Percentiles rank a stretch among this genome's conserved stretches.
Conservation (phyloP, 2,329 filamentous ascomycete genomes). For the Incumbomyces lentus region DNA sequence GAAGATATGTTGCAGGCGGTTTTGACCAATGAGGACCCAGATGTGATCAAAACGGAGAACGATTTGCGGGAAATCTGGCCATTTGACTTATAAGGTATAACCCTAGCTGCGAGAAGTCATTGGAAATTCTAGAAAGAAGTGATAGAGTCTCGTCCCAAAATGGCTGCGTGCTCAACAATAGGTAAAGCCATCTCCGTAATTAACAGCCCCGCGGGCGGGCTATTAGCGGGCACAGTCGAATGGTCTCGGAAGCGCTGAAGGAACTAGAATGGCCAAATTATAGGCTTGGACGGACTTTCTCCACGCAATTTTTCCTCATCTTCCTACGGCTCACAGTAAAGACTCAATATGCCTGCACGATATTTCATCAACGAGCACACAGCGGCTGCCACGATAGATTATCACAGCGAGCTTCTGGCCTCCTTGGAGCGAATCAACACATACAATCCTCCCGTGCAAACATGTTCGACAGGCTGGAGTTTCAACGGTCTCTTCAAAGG, state of each 20-base stretch:
- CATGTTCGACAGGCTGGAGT: slow-evolving; percentile 22
- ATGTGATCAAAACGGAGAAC: not conserved
- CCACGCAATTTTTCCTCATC: too few species aligned
- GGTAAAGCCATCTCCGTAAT: too few species aligned
- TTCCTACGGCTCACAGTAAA: too few species aligned
- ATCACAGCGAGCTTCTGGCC: slow-evolving; percentile 13
- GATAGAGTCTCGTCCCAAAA: too few species aligned
- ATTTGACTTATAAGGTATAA: not conserved
- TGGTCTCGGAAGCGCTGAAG: too few species aligned
- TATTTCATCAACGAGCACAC: slow-evolving; percentile 8
- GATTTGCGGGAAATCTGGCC: slow-evolving; percentile 1
- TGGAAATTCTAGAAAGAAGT: too few species aligned
- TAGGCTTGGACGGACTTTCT: too few species aligned
- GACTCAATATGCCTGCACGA: not conserved
- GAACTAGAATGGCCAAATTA: too few species aligned
- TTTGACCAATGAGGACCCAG: slow-evolving; percentile 8
- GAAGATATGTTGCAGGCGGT: slow-evolving; percentile 25
- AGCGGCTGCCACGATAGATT: slow-evolving; percentile 8
- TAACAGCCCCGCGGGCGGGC: too few species aligned
- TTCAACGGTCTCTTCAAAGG: slow-evolving; percentile 41
- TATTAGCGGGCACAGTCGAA: too few species aligned
- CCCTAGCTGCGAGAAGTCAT: too few species aligned
- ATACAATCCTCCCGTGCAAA: slow-evolving; percentile 20
- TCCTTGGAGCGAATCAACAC: slow-evolving; percentile 18
- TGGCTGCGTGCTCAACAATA: too few species aligned